These are phyloP conservation scores for Russula dissimulans DNA, from an alignment of 768 basidiomycete species.

Conservation along the genomic window DNA sequence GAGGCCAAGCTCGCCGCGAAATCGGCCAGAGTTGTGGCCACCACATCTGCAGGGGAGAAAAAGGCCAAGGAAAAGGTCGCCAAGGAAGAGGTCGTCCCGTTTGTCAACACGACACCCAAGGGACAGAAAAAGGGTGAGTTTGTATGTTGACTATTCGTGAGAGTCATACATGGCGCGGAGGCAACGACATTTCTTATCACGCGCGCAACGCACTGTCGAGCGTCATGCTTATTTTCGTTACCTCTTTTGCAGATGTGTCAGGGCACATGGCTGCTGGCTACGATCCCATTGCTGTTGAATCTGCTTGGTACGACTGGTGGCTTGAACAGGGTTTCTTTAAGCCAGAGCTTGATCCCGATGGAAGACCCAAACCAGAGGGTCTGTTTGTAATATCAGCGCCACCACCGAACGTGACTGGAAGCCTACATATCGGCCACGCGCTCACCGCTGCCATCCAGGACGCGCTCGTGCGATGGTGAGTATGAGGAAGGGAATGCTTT, in stretches of 20 bases:
- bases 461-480: conserved; percentile 76
- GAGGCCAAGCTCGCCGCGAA: conserved; percentile 72
- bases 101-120: conserved; percentile 80
- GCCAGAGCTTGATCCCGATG: conserved; percentile 53
- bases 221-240: neutral
- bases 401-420: conserved; percentile 95
- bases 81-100: conserved; percentile 59
- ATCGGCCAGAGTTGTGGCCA: conserved; percentile 37
- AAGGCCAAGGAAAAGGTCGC: conserved; percentile 72
- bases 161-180: neutral
- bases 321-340: conserved; percentile 81
- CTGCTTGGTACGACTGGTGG: conserved; percentile 99
- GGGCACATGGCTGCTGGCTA: conserved; percentile 88
- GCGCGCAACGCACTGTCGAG: neutral
- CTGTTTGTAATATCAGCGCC: conserved; percentile 67
- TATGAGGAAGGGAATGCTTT: conserved; percentile 3
- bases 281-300: conserved; percentile 89
- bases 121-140: conserved; percentile 88
- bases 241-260: conserved; percentile 53
- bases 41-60: conserved; percentile 45
- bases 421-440: conserved; percentile 91
- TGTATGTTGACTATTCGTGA: neutral
- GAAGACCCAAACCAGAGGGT: conserved; percentile 44
- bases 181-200: neutral
- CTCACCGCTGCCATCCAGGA: conserved; percentile 91